Base-by-base conservation (phyloP, 495 filamentous ascomycete genomes). In the Tuber borchii region DNA sequence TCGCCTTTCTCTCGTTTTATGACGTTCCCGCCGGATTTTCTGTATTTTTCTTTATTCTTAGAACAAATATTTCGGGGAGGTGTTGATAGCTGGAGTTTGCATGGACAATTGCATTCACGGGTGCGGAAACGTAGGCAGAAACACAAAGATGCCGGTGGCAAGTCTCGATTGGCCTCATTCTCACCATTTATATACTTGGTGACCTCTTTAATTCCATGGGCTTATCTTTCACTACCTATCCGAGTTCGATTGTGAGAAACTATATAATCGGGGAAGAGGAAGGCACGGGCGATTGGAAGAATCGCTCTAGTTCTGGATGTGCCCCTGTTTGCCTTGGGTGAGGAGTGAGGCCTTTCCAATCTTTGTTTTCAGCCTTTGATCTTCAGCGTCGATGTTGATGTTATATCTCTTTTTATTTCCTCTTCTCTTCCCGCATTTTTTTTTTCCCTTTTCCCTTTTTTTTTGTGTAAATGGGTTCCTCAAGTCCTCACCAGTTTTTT, bases 41-140 rank as follows among this genome's bases (percentile, higher is more conserved):
- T 73, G 69, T 46, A 65, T 79, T 80, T 70, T 71, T 76, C 56
- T 79, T 56, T 72, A 74, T 72, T 72, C 72, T 80, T 80, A 79
- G 77, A 79, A 70, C 74, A 79, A 79, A 79, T 61, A 65, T 34
- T 68, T 26, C 70, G 77, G 78, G 78, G 72, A 73, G 76, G 73
- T 72, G 70, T 79, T 75, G 78, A 75, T 79, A 61, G 77, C 73
- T 78, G 70, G 76, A 79, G 77, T 70, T 72, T 75, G 61, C 70
- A 75, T 79, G 73, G 79, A 75, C 77, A 75, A 75, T 79, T 79
- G 77, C 78, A 79, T 79, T 79, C 78, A 79, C 70, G 70, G 78
- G 78, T 77, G 78, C 45, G 75, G 70, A 73, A 73, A 76, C 72
- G 73, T 68, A 73, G 76, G 77, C 70, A 68, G 70, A 69, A 72